Evolutionary conservation across 106 monocot genomes (phyloP).

Genomic region (Cymbidium sinense): DNA sequence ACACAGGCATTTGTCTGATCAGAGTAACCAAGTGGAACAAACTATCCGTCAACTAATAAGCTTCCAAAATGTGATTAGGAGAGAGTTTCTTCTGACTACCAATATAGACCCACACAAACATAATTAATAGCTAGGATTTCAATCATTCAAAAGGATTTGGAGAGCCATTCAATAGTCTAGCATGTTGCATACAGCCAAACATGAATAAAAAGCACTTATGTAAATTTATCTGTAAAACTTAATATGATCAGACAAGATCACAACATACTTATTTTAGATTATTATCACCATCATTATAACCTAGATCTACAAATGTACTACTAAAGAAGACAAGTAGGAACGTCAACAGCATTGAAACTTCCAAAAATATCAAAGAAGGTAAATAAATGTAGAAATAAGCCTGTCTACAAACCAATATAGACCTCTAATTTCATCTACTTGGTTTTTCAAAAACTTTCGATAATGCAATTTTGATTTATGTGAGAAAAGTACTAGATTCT

Average conservation of each 20-base stretch:
- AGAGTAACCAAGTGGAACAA: background rate
- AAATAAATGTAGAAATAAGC: background rate
- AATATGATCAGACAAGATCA: background rate
- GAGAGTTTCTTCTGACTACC: background rate
- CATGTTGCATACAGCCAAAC: background rate
- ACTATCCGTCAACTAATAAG: background rate
- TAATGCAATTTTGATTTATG: background rate
- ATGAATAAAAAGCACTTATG: background rate
- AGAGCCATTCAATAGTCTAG: background rate
- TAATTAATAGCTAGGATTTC: background rate
- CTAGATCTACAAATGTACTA: background rate
- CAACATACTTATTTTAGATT: background rate
- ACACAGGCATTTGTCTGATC: background rate
- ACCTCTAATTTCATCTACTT: background rate
- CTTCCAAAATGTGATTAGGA: background rate
- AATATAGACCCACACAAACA: background rate
- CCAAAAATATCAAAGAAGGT: background rate
- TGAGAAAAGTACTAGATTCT: background rate
- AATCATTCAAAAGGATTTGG: background rate
- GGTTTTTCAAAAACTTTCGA: background rate
- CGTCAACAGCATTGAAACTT: background rate
- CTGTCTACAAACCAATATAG: background rate
- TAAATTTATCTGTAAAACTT: background rate
- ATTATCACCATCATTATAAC: background rate
- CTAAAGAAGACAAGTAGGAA: background rate